Base-by-base conservation (phyloP, 352 stramenopile species). In the Phytophthora idaei region DNA sequence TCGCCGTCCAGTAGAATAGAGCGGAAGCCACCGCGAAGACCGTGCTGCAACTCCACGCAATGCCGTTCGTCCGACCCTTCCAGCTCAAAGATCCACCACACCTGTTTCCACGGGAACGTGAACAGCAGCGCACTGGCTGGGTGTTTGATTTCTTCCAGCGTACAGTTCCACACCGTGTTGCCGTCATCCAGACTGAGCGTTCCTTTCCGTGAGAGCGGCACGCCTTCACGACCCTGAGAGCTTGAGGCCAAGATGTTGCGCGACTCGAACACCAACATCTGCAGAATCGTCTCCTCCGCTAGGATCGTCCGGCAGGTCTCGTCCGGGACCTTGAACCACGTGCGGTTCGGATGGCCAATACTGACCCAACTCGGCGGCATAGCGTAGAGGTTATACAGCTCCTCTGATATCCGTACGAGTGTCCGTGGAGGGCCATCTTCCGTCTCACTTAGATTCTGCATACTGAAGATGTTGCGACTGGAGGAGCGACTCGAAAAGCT, bases 31-130 rank as follows among this genome's bases (percentile, higher is more conserved):
- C 86, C 84, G 21, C 84, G 84, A 6, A 94, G 71, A 15, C 82
- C 86, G 54, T 94, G 86, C 68, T 94, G 86, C 57, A 94, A 42
- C 62, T 94, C 86, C 29, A 94, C 76, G 29, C 74, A 85, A 72
- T 93, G 80, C 41, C 67, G 71, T 54, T 84, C 81, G 29, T 77
- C 80, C 21, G 62, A 76, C 5, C 66, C 73, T 37, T 87, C 71
- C 55, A 89, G 51, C 61, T 86, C 78, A 44, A 94, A 86, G 52
- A 92, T 83, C 87, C 87, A 94, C 87, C 87, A 94, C 41, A 93
- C 71, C 57, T 94, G 87, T 58, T 94, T 94, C 87, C 87, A 94
- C 45, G 87, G 87, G 57, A 94, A 94, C 34, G 87, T 94, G 57
- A 92, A 91, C 50, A 94, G 51, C 14, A 94, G 62, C 15, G 87